phyloP scores from a whole-genome alignment of 768 basidiomycete genomes.

The Lyophyllum atratum region DNA sequence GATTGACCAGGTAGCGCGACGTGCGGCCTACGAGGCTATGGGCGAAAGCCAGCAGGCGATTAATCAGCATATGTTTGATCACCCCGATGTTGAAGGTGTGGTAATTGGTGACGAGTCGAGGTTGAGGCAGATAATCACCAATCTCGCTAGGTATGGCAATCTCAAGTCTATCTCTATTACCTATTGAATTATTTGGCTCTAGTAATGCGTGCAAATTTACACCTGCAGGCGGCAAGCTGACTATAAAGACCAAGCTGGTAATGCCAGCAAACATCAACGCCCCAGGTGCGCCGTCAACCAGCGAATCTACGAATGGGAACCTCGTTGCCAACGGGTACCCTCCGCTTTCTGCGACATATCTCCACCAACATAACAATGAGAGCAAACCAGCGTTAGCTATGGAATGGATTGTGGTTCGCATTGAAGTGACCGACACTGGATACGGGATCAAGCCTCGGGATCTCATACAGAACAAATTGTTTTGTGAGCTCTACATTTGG shows the following conservation, averaged over 20 bases:
- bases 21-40: constrained; percentile 59
- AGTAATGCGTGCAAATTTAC: constrained; percentile 86
- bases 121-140: constrained; percentile 79
- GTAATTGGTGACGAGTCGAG: constrained; percentile 87
- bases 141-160: constrained; percentile 66
- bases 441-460: constrained; percentile 54
- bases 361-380: constrained; percentile 55
- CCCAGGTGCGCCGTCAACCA: neutral
- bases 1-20: constrained; percentile 68
- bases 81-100: constrained; percentile 59
- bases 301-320: neutral
- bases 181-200: neutral
- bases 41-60: constrained; percentile 49
- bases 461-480: constrained; percentile 69
- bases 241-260: constrained; percentile 66
- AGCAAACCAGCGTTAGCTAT: constrained; percentile 37
- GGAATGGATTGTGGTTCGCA: constrained; percentile 78
- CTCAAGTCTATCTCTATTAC: neutral
- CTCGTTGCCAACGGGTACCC: constrained; percentile 28
- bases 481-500: constrained; percentile 49
- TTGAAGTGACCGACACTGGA: constrained; percentile 81
- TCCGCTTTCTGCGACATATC: constrained; percentile 38
- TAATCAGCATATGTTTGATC: constrained; percentile 38
- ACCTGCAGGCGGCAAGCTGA: constrained; percentile 64
- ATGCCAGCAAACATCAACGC: constrained; percentile 22